Evolutionary conservation across 352 stramenopile species (phyloP), one percentile per base, ranked within the genome.

Genomic region (Globisporangium ultimum): DNA sequence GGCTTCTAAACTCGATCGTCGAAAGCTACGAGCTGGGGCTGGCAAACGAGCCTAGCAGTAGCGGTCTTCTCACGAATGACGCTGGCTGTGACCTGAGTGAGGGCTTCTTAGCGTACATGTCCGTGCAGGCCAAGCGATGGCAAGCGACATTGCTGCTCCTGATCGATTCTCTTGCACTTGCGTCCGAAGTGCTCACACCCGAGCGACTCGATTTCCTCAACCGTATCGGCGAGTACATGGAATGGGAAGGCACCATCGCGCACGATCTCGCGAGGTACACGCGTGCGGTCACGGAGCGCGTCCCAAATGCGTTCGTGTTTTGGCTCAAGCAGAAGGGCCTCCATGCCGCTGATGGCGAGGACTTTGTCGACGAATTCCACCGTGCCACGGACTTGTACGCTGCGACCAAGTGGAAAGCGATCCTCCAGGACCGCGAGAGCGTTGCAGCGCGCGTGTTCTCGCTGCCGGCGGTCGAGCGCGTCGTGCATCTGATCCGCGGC

Each of bases 241-340:
- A 93, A 66, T 94, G 83, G 80, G 80, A 94, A 66, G 85, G 83
- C 56, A 91, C 82, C 50, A 77, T 94, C 43, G 83, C 85, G 20
- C 85, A 93, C 63, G 85, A 94, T 47, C 60, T 91, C 20, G 82
- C 85, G 12, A 79, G 85, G 11, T 92, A 83, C 59, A 61, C 66
- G 11, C 85, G 85, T 18, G 79, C 86, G 32, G 60, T 76, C 38
- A 83, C 68, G 3, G 83, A 91, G 61, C 64, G 72, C 28, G 76
- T 79, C 57, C 83, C 82, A 13, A 94, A 94, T 55, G 79, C 79
- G 20, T 92, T 87, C 38, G 71, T 94, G 51, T 87, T 80, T 53
- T 92, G 83, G 84, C 64, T 93, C 63, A 70, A 71, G 36, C 60
- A 76, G 53, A 69, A 72, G 10, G 66, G 74, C 18, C 61, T 86